phyloP scores from a whole-genome alignment of 2,329 filamentous ascomycete species.

The Colletotrichum sp. region DNA sequence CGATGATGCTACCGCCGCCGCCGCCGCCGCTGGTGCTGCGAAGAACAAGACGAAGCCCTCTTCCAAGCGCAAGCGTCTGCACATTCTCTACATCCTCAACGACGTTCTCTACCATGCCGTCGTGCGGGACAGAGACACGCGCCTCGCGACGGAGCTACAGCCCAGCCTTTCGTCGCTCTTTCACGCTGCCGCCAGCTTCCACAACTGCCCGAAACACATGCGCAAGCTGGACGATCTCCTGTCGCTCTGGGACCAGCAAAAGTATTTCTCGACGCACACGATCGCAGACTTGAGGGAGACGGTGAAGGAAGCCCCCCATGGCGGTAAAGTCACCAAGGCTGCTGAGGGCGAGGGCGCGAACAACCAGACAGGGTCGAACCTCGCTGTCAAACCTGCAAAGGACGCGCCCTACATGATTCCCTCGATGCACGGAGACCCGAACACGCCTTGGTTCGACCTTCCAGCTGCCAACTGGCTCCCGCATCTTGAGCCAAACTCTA shows the following conservation, averaged over 20 bases:
- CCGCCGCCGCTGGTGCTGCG: neutral
- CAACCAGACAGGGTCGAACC: conserved; percentile 23
- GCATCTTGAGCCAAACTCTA: conserved; percentile 78
- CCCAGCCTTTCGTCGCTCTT: conserved; percentile 67
- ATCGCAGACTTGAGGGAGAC: conserved; percentile 65
- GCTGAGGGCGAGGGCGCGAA: conserved; percentile 18
- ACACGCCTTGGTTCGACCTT: conserved; percentile 79
- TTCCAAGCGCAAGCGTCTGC: conserved; percentile 71
- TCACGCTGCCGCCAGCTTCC: conserved; percentile 60
- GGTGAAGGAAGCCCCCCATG: conserved; percentile 45
- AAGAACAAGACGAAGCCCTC: conserved; percentile 47
- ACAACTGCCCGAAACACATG: conserved; percentile 68
- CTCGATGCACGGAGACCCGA: conserved; percentile 75
- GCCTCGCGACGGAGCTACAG: conserved; percentile 62
- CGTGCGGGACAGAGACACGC: conserved; percentile 50
- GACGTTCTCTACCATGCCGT: conserved; percentile 77
- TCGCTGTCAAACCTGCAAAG: conserved; percentile 38
- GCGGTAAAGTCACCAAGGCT: conserved; percentile 2
- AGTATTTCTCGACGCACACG: conserved; percentile 62
- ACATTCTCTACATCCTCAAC: conserved; percentile 79
- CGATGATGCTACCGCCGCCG: neutral
- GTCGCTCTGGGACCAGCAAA: conserved; percentile 71
- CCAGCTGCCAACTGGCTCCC: conserved; percentile 83
- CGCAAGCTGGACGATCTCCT: conserved; percentile 69
- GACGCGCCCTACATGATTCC: conserved; percentile 74